Conservation (phyloP, 1,284 basidiomycete species). For the Fomitopsis pinicola region DNA sequence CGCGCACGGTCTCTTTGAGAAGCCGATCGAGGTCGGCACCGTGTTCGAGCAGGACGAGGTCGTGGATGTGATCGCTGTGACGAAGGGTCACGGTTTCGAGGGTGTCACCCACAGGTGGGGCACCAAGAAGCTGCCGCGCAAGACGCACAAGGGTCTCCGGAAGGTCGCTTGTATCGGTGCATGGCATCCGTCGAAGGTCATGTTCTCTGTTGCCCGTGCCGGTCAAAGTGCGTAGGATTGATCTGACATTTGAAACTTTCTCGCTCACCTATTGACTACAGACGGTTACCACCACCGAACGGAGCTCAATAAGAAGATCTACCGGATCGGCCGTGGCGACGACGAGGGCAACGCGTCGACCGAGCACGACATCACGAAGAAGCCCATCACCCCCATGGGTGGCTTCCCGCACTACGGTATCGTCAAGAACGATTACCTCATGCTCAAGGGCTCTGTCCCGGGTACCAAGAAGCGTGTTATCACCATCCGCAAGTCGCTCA, state of each 20-base stretch:
- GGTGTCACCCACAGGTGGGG: constrained; percentile 99
- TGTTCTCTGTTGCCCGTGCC: constrained; percentile 99
- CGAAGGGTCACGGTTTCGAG: constrained; percentile 99
- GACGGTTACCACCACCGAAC: constrained; percentile 99
- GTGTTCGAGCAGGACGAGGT: constrained; percentile 98
- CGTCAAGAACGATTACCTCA: constrained; percentile 97
- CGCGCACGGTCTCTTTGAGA: constrained; percentile 95
- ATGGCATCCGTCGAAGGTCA: constrained; percentile 99
- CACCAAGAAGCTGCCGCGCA: constrained; percentile 96
- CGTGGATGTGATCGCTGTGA: constrained; percentile 97
- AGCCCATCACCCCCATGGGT: constrained; percentile 96
- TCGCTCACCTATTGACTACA: constrained; percentile 26
- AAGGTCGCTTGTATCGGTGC: constrained; percentile 99
- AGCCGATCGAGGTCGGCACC: constrained; percentile 82
- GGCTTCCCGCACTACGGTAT: constrained; percentile 99
- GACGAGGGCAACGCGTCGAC: constrained; percentile 90
- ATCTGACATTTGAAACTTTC: neutral
- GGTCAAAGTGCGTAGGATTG: constrained; percentile 81
- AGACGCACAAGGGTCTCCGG: constrained; percentile 99
- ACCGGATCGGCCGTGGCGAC: constrained; percentile 85
- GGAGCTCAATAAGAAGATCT: constrained; percentile 98
- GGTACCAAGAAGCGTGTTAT: constrained; percentile 98
- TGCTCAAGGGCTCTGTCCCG: constrained; percentile 92
- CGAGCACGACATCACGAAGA: constrained; percentile 90
- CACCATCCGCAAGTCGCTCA: constrained; percentile 86